phyloP scores from a whole-genome alignment of 2,329 filamentous ascomycete genomes.

The Fusarium sp. region DNA sequence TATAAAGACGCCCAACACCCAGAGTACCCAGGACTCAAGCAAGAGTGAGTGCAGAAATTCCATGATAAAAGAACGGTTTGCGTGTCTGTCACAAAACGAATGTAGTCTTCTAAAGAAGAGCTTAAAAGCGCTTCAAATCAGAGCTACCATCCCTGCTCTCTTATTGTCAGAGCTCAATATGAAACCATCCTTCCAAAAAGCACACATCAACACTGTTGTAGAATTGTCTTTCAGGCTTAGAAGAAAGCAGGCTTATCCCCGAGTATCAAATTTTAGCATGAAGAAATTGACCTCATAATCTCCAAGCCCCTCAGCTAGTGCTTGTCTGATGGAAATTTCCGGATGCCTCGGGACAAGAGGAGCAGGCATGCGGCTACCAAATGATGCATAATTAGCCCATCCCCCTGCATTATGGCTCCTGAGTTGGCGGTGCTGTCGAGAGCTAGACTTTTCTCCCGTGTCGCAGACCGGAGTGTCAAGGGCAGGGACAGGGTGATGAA shows the following conservation, averaged over 20 bases:
- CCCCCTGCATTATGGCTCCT: slow-evolving; percentile 11
- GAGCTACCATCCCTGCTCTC: not conserved
- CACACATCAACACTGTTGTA: too few relatives aligned
- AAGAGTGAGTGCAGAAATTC: slow-evolving; percentile 45
- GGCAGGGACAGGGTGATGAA: not conserved
- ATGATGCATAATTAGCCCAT: slow-evolving; percentile 7
- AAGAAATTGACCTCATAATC: not conserved
- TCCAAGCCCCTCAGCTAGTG: not conserved
- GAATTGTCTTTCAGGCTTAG: not conserved
- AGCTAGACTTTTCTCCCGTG: not conserved
- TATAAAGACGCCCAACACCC: slow-evolving; percentile 46
- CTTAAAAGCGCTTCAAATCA: not conserved
- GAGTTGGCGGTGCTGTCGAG: too few relatives aligned
- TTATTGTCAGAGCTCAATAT: not conserved
- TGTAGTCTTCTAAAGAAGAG: not conserved
- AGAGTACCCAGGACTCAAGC: slow-evolving; percentile 53
- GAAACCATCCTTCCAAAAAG: not conserved
- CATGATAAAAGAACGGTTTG: slow-evolving; percentile 37
- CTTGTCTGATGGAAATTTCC: not conserved
- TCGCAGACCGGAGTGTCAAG: slow-evolving; percentile 7
- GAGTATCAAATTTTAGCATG: not conserved
- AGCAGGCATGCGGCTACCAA: not conserved
- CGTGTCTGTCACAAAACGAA: not conserved
- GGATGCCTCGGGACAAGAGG: not conserved
- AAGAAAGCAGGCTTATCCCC: not conserved